Base-by-base conservation (phyloP, 2,329 filamentous ascomycete genomes). In the Fusarium udum region DNA sequence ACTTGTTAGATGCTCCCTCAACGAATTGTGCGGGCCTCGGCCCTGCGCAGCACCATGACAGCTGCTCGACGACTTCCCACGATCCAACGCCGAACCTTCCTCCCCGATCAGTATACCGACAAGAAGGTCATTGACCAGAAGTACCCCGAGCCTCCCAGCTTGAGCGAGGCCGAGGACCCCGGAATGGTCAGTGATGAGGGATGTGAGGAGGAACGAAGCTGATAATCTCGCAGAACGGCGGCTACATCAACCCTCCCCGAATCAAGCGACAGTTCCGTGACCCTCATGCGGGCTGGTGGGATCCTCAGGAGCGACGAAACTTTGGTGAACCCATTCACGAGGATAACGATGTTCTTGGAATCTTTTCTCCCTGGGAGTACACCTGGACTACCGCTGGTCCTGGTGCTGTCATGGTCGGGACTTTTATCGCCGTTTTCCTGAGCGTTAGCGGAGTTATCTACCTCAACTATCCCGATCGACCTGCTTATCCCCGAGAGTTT, bases 291-390 rank as follows among this genome's bases (percentile, higher is more conserved):
- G 92, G 94, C 81, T 99, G 95, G 94, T 98, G 95, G 94, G 95
- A 99, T 85, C 93, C 95, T 83, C 96, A 99, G 85, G 96, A 98
- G 84, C 92, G 95, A 82, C 91, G 96, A 79, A 98, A 99, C 88
- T 98, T 93, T 82, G 95, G 95, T 83, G 97, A 99, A 84, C 94
- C 95, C 18, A 91, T 97, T 59, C 95, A 99, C 83, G 97, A 99
- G 84, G 96, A 99, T 83, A 93, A 98, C 83, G 97, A 99, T 82
- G 88, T 95, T 65, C 87, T 98, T 65, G 95, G 95, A 77, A 92
- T 97, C 74, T 95, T 99, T 84, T 92, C 93, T 57, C 91, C 94
- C 6, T 91, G 96, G 82, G 92, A 95, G 79, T 98, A 99, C 86
- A 96, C 91, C 63, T 95, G 96, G 87, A 86, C 87, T 49, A 92